Base-by-base conservation (phyloP, 78 protist genomes). In the Dictyostelium intermedium region DNA sequence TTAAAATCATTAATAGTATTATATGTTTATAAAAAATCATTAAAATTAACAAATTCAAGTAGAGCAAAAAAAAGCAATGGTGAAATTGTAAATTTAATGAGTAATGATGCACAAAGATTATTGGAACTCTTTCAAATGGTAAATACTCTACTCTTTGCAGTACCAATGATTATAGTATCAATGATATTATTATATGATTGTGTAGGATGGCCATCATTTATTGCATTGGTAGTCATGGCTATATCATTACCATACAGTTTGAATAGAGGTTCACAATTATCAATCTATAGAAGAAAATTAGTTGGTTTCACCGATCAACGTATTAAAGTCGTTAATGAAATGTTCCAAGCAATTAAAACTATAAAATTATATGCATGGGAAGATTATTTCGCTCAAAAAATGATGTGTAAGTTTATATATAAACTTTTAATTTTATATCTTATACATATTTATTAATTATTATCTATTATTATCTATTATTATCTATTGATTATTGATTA, bases 331-430 rank as follows among this genome's bases (percentile, higher is more conserved):
- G 78, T 79, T 37, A 96, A 95, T 39, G 98, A 97, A 85, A 69
- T 96, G 50, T 82, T 97, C 25, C 91, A 91, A 61, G 84, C 92
- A 14, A 97, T 97, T 81, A 84, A 96, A 50, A 53, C 96, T 37
- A 89, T 98, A 85, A 98, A 98, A 82, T 72, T 98, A 70, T 97
- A 96, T 87, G 97, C 96, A 18, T 98, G 99, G 99, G 97, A 96
- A 27, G 63, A 50, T 5, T 27, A 91, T 9, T 95, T 87, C 37
- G 8, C 63, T 56, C 66, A 56, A 56, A 56, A 56, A 56, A 56
- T 56, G 66, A 56, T 56, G 66, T 56, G 66, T 56, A 56, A 56
- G 66, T 56, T 47, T 47, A 11, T 47, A 10, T 11, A 10, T 11
- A 47, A 47, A 47, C 11, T 47, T 47, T 6, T 56, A 56, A 56